Conservation (phyloP, 257 asterid species). For the Fraxinus quadrangulata region DNA sequence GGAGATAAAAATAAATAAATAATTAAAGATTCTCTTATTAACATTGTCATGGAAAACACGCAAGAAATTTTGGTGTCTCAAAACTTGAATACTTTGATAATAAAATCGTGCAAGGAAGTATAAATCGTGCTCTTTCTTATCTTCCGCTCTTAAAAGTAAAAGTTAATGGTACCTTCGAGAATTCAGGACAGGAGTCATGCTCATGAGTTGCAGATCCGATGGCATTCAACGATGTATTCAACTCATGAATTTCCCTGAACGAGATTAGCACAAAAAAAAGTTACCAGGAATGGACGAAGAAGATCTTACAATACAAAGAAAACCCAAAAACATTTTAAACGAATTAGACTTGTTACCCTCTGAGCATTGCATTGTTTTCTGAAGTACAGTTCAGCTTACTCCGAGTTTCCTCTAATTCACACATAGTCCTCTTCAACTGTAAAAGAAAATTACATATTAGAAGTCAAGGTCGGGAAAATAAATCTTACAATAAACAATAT, state of each 20-base stretch:
- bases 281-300: background rate
- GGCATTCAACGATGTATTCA: slow-evolving; percentile 41
- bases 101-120: background rate
- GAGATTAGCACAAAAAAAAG: slow-evolving; percentile 24
- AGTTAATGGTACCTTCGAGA: slow-evolving; percentile 54
- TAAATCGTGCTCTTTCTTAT: background rate
- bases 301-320: slow-evolving; percentile 13
- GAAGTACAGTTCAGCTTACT: slow-evolving; percentile 55
- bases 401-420: slow-evolving; percentile 70
- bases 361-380: slow-evolving; percentile 73
- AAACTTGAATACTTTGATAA: background rate
- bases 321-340: slow-evolving; percentile 15
- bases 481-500: slow-evolving; percentile 5
- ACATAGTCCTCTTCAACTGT: slow-evolving; percentile 66
- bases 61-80: background rate
- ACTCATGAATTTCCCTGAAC: slow-evolving; percentile 67
- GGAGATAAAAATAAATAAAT: background rate
- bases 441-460: slow-evolving; percentile 21
- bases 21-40: background rate
- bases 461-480: slow-evolving; percentile 18
- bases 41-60: background rate
- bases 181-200: slow-evolving; percentile 52
- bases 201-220: slow-evolving; percentile 39
- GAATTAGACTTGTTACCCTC: slow-evolving; percentile 43
- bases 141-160: background rate